Base-by-base conservation (phyloP, 2,329 filamentous ascomycete genomes). In the Ophiostoma australiae region DNA sequence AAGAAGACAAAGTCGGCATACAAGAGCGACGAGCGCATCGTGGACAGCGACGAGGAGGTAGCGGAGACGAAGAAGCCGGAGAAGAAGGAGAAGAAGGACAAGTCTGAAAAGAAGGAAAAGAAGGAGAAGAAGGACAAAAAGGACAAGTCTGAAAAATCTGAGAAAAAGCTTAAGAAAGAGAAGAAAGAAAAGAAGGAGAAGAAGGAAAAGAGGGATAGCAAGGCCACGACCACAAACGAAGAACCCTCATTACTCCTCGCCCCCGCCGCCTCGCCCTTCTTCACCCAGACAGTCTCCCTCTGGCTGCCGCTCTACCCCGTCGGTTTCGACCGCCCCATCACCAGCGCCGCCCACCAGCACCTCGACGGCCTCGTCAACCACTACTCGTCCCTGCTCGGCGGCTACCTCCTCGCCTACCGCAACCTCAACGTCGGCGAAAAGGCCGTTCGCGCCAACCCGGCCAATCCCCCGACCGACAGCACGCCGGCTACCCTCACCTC, bases 231-330 rank as follows among this genome's bases (percentile, higher is more conserved):
- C 27, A 31, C 27, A 1, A 31, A 31, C 27, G 27, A 31, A 31
- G 27, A 1, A 48, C 33, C 33, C 39, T 69, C 67, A 31, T 31
- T 31, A 41, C 66, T 67, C 10, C 39, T 67, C 37, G 31, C 66
- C 23, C 48, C 66, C 2, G 33, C 66, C 66, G n/a, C 39, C 20
- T 91, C 90, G 65, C 91, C 94, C 20, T 94, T 97, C 80, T 89
- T 89, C 78, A 87, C 88, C 37, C 90, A 94, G 77, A 93, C 90
- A 31, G 87, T 92, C 61, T 94, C 94, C 1, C 86, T 97, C 76
- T 94, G 92, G 81, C 85, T 94, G 74, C 87, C 91, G 1, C 84
- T 95, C 73, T 91, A 88, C 73, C 91, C 92, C 13, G 82, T 87
- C 55, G 89, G 90, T 65, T 90, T 92, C 80, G 83, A 86, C 73